Evolutionary conservation across 371 early-diverging fungal species (phyloP), one percentile per base, ranked within the genome.

Genomic region (Mortierella sp.): DNA sequence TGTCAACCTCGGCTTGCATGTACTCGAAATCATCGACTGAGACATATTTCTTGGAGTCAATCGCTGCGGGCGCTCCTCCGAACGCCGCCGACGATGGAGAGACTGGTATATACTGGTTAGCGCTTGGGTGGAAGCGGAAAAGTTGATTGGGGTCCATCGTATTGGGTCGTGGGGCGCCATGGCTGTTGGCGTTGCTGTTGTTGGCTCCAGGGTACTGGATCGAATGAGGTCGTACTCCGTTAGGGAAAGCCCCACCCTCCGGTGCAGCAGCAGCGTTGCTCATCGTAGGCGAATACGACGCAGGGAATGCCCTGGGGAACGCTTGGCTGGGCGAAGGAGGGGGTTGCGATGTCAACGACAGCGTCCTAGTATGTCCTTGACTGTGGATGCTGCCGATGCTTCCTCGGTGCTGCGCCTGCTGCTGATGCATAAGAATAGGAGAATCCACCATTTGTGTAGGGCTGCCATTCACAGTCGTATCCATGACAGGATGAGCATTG

Each of bases 1-100:
- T 79, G 29, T 84, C 85, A 11, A 84, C 85, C n/a, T 84, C 85
- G 0, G 85, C 85, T 46, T 84, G 85, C 85, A 84, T 84, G 79
- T 84, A 84, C 79, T 84, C 85, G 65, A 84, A 84, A 63, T 84
- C 85, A 32, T 84, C 85, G 38, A 54, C 49, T 27, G 85, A 81
- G 29, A 77, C 85, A 75, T 81, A 84, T 38, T 84, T 84, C 51
- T 84, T 84, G 18, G 76, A 8, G n/a, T 84, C 82, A 1, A 43
- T 29, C 2, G 72, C 44, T 3, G 74, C 56, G 32, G 70, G 32
- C 56, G 75, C 71, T n/a, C 49, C 77, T 18, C 70, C 43, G 3
- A 70, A 75, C 6, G 51, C 71, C 14, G 82, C 41, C n/a, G 74
- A 38, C 8, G 84, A 80, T 55, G 84, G 81, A 24, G 84, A 81